Evolutionary conservation across 768 basidiomycete species (phyloP).

Genomic region (Mycena alexandri): DNA sequence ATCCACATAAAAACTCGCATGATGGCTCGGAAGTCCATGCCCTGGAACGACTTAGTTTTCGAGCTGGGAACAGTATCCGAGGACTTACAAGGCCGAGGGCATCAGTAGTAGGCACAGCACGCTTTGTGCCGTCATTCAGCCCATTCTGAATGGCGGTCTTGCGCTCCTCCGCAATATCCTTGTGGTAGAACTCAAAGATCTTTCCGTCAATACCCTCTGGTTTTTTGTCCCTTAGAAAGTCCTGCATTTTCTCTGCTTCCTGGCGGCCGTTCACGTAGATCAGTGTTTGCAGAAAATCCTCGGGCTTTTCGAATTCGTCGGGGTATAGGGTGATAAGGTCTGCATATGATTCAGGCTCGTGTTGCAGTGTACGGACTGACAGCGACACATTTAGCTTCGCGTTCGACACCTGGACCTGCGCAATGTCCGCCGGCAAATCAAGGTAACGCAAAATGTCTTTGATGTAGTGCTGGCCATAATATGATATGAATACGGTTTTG

Average conservation of each 20-base stretch:
- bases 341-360: too few relatives aligned
- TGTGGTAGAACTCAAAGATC: slow-evolving; percentile 33
- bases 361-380: too few relatives aligned
- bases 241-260: too few relatives aligned
- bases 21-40: slow-evolving; percentile 6
- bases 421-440: background rate
- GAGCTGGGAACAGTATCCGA: background rate
- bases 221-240: slow-evolving; percentile 11
- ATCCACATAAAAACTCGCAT: too few relatives aligned
- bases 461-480: too few relatives aligned
- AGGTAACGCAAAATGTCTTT: slow-evolving; percentile 18
- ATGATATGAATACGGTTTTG: too few relatives aligned
- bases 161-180: slow-evolving; percentile 16
- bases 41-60: background rate
- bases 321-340: too few relatives aligned
- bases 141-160: slow-evolving; percentile 17
- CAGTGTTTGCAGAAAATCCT: too few relatives aligned
- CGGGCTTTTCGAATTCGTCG: too few relatives aligned
- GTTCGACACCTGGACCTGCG: too few relatives aligned
- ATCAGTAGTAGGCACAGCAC: slow-evolving; percentile 29
- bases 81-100: slow-evolving; percentile 29
- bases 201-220: background rate
- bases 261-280: too few relatives aligned
- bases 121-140: slow-evolving; percentile 11
- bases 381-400: too few relatives aligned